Evolutionary conservation across 441 rosid species (phyloP), one percentile per base, ranked within the genome.

Genomic region (Populus tomentosa): DNA sequence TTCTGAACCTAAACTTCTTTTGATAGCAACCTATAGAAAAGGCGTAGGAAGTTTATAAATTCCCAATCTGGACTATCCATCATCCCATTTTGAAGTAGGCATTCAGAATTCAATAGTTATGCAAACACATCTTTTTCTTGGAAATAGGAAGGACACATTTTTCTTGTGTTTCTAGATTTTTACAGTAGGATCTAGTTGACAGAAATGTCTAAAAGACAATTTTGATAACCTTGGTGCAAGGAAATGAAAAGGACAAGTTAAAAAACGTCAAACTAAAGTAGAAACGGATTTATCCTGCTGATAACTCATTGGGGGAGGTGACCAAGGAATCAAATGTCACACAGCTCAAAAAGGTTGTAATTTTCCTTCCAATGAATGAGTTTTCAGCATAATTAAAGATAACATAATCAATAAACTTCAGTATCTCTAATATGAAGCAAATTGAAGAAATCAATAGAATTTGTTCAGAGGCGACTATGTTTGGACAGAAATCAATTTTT

Each of bases 11-110:
- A 33, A 67, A 32, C 46, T 68, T 53, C 23, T 8, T 56, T 67
- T 5, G 23, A 18, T 65, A 16, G 24, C 70, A 46, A 46, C 21
- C 56, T 20, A 42, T 26, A 24, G 30, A 33, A 56, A 53, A 70
- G 59, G 30, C 28, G 70, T 78, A 14, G 71, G 59, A 71, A 80
- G 71, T 70, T 59, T 77, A 74, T 30, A 63, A 26, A 62, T 36
- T 38, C 28, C 66, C 9, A 62, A 20, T 62, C 13, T 40, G 50
- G 50, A 40, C 1, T 40, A 13, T 40, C 65, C 66, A 62, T 7
- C 66, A 7, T 64, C 53, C 67, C 50, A 62, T 35, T n/a, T 28
- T 42, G 40, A 67, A 32, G 5, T 42, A 32, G 71, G 42, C 9
- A 26, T 36, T 50, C n/a, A 14, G 38, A 53, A 61, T 62, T 62